Base-by-base conservation (phyloP, 176 grass and related monocot genomes). In the Triticum monococcum region DNA sequence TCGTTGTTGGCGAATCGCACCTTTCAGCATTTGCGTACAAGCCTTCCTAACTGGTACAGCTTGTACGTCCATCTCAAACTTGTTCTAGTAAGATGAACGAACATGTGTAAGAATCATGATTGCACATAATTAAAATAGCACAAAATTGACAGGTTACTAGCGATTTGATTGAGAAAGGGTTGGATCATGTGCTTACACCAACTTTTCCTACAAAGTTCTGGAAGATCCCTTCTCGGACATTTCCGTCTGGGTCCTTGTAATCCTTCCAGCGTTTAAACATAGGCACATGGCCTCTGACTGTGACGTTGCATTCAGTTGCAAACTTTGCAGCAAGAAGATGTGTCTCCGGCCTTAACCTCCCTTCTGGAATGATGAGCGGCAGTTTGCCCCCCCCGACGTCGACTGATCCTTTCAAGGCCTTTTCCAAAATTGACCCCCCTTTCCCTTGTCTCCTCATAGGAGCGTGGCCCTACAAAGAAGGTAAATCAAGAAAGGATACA, bases 221-320 rank as follows among this genome's bases (percentile, higher is more conserved):
- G 54, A 59, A 22, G 54, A 59, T 59, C 54, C 54, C 54, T 20
- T 59, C 18, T 59, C 14, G 17, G 46, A 50, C 46, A 50, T 50
- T 50, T 16, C 46, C 46, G 0, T 50, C 4, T 50, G 46, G 46
- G 46, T 50, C 7, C 36, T 84, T 64, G 17, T 84, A 84, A 7
- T 41, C 37, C 24, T 30, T 75, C 70, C 56, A 33, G 5, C 46
- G 68, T 7, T 5, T 18, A 7, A 43, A 28, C 8, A 84, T 2
- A 17, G 8, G 25, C 8, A 84, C 3, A 7, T 75, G 70, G 70
- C 64, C n/a, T 17, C 57, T 64, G 0, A 75, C 70, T 31, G 1
- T 12, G 5, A 64, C 31, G 17, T 84, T 84, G 70, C 82, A 84
- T 64, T 75, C 37, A 24, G 57, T 75, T 75, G 82, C 70, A 64